Base-by-base conservation (phyloP, 2,329 filamentous ascomycete genomes). In the Penicillium paneum region DNA sequence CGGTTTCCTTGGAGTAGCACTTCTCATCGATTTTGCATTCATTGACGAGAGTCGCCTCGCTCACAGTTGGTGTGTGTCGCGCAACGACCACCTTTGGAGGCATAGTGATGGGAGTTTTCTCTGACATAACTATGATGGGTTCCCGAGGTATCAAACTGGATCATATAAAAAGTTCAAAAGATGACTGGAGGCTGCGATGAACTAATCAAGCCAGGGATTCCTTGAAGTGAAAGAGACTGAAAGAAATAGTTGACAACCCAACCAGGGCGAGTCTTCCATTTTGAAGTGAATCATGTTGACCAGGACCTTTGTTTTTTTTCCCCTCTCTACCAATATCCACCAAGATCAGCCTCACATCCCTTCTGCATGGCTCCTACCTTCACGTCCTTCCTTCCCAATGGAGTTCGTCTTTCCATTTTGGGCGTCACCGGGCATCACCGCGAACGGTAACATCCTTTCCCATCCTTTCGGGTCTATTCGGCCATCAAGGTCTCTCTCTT, bases 1-100 rank as follows among this genome's bases (percentile, higher is more conserved):
- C 44, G 54, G 54, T 59, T 28, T 57, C 57, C 41, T 44, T 55
- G 28, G 54, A 54, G 10, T 34, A 5, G 24, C 45, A 44, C 35
- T 62, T 59, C 42, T 61, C 60, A 26, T 58, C 50, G 28, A 52
- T 36, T 5, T 58, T 41, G 8, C 64, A 63, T 24, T 55, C 50
- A 39, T 64, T 61, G n/a, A 52, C 46, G 31, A 67, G 58, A 15
- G 62, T 65, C 11, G 54, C 38, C 38, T 62, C 61, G 26, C 59
- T 67, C 2, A 58, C 51, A 5, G 41, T 39, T 1, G 59, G 52
- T 2, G 55, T 52, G 24, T 38, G n/a, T 8, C 47, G 49, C 4
- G 34, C 34, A 11, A 48, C 21, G 19, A 51, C 47, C 8, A 24
- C 50, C 29, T 45, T 15, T 28, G 56, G 45, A 13, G 61, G 50